Evolutionary conservation across 441 rosid genomes (phyloP).

Genomic region (Rhodomyrtus psidioides): DNA sequence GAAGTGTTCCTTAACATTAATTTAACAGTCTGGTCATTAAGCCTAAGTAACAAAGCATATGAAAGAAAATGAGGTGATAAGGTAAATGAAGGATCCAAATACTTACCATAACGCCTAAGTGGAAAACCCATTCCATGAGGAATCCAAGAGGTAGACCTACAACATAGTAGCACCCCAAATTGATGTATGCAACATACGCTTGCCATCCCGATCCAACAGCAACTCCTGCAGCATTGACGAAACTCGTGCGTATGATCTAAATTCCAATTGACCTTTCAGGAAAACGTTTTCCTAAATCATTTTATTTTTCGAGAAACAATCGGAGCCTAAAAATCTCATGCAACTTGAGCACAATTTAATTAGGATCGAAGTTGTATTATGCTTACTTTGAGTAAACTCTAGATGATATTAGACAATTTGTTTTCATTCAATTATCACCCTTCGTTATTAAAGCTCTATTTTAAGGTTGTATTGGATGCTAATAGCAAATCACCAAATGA

Average conservation of each 20-base stretch:
- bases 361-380: not conserved
- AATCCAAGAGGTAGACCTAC: constrained; percentile 36
- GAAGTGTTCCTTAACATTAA: not conserved
- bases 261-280: not conserved
- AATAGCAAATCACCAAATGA: not conserved
- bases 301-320: no score
- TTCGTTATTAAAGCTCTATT: not conserved
- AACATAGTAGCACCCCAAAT: constrained; percentile 39
- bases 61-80: not conserved
- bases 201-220: constrained; percentile 54
- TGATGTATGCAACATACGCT: constrained; percentile 31
- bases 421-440: not conserved
- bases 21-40: not conserved
- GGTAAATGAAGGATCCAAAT: not conserved
- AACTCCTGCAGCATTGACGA: constrained; percentile 18
- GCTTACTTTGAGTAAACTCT: not conserved
- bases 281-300: no score
- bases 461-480: not conserved
- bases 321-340: no score
- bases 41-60: not conserved
- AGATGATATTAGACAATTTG: not conserved
- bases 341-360: no score
- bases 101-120: constrained; percentile 25
- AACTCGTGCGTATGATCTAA: not conserved
- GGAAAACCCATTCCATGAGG: constrained; percentile 32